Evolutionary conservation across 2,329 filamentous ascomycete genomes (phyloP).

Genomic region (Neofusicoccum parvum): DNA sequence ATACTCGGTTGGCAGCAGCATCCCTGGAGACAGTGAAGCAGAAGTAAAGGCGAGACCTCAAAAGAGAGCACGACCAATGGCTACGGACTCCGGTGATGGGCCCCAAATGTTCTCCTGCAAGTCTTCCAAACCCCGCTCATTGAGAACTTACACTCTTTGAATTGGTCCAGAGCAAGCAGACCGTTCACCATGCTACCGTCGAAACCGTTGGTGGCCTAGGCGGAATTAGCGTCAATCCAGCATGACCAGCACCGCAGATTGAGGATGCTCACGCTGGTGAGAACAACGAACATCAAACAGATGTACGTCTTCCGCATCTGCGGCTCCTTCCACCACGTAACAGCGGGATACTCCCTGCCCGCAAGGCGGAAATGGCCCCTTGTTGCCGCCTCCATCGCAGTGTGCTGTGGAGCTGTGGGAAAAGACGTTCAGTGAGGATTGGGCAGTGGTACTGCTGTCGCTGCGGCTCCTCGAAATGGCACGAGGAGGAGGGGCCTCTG

Average conservation of each 20-base stretch:
- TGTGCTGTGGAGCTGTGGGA: background rate
- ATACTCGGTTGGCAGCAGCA: background rate
- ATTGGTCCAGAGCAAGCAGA: conserved; percentile 30
- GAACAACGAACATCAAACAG: conserved; percentile 34
- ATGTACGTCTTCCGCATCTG: conserved; percentile 34
- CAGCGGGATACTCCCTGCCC: conserved; percentile 33
- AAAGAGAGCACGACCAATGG: no score
- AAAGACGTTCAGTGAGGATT: background rate
- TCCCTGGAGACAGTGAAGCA: background rate
- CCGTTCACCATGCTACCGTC: conserved; percentile 32
- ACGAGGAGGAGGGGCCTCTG: background rate
- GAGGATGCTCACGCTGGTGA: conserved; percentile 24
- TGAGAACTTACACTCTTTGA: conserved; percentile 26
- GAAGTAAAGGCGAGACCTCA: no score
- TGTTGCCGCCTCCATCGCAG: conserved; percentile 34
- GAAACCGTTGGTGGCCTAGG: conserved; percentile 17
- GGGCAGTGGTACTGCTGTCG: background rate
- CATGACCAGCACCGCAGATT: no score
- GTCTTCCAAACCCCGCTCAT: background rate
- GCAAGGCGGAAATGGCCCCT: conserved; percentile 35
- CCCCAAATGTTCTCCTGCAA: background rate
- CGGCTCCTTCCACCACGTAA: conserved; percentile 36
- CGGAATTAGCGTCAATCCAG: background rate
- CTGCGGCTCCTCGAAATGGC: background rate
- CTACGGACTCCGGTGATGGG: no score